These are phyloP conservation scores for Pichia norvegensis DNA, from an alignment of 1,139 yeast genomes.

Conservation along the genomic window DNA sequence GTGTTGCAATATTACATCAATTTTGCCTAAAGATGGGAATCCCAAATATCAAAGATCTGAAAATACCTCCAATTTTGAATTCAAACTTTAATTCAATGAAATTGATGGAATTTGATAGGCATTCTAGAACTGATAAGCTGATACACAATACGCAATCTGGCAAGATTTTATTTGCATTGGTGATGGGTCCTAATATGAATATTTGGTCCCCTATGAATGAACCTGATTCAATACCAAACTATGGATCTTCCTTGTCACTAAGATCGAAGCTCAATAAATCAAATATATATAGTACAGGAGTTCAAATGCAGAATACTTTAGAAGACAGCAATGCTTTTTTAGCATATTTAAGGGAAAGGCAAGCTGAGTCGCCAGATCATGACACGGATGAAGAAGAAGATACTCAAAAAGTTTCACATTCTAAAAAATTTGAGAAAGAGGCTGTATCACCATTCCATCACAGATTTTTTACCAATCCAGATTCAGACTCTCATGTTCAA, in stretches of 20 bases:
- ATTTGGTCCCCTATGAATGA: constrained; percentile 52
- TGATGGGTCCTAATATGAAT: constrained; percentile 65
- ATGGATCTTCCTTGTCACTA: constrained; percentile 4
- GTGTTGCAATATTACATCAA: constrained; percentile 58
- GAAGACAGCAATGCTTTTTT: constrained; percentile 9
- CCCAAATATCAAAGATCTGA: constrained; percentile 29
- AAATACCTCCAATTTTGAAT: constrained; percentile 33
- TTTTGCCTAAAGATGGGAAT: constrained; percentile 53
- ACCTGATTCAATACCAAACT: constrained; percentile 31
- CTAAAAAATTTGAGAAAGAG: neutral
- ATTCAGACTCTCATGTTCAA: constrained; percentile 73
- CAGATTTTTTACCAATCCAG: constrained; percentile 79
- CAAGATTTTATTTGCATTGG: constrained; percentile 51
- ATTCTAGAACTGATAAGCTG: constrained; percentile 51
- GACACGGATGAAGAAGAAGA: neutral
- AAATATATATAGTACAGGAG: constrained; percentile 1
- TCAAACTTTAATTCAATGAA: constrained; percentile 66
- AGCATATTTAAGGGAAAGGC: constrained; percentile 12
- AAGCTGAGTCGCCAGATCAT: constrained; percentile 5
- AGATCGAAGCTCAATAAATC: constrained; percentile 1
- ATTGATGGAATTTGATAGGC: constrained; percentile 62
- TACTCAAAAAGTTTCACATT: too few relatives aligned
- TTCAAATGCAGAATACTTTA: neutral
- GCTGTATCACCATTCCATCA: constrained; percentile 62
- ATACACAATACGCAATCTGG: constrained; percentile 58